These are phyloP conservation scores for Allium sativum DNA, from an alignment of 106 monocot genomes.

Conservation along the genomic window DNA sequence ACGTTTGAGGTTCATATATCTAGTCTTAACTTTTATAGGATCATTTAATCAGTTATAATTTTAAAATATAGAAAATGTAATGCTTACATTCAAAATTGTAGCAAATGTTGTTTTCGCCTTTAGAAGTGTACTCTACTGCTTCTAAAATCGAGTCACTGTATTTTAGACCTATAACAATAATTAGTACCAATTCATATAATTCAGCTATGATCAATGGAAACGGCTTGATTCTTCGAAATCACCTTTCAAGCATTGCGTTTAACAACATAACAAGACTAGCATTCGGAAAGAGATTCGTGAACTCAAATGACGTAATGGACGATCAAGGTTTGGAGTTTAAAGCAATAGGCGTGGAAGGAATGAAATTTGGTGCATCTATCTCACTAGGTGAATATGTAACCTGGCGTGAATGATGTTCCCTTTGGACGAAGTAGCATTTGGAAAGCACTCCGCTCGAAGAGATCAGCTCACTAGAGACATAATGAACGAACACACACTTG, in stretches of 20 bases:
- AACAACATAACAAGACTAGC: slow-evolving; percentile 78
- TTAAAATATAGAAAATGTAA: too few relatives aligned
- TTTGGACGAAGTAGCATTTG: slow-evolving; percentile 41
- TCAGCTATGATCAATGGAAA: too few relatives aligned
- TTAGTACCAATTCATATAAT: too few relatives aligned
- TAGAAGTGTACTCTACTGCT: too few relatives aligned
- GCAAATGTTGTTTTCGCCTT: too few relatives aligned
- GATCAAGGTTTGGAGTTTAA: too few relatives aligned
- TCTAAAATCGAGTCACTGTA: too few relatives aligned
- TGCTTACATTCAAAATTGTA: too few relatives aligned
- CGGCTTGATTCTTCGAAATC: slow-evolving; percentile 36
- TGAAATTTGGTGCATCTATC: slow-evolving; percentile 53
- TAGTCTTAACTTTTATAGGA: too few relatives aligned
- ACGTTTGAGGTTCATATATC: too few relatives aligned
- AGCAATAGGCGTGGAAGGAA: slow-evolving; percentile 58
- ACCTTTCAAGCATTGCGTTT: slow-evolving; percentile 50
- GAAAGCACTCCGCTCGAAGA: slow-evolving; percentile 33
- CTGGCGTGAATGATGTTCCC: slow-evolving; percentile 65
- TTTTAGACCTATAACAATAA: too few relatives aligned
- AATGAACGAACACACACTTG: slow-evolving; percentile 58
- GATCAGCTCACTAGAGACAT: slow-evolving; percentile 56
- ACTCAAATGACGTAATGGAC: slow-evolving; percentile 34
- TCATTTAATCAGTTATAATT: too few relatives aligned
- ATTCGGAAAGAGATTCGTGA: slow-evolving; percentile 77
- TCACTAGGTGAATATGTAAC: slow-evolving; percentile 47